A percentile compares a stretch with the other conserved stretches of the same genome.
These are phyloP conservation scores for Verticillium alfalfae DNA, from an alignment of 2,329 filamentous ascomycete species.

Conservation along the genomic window DNA sequence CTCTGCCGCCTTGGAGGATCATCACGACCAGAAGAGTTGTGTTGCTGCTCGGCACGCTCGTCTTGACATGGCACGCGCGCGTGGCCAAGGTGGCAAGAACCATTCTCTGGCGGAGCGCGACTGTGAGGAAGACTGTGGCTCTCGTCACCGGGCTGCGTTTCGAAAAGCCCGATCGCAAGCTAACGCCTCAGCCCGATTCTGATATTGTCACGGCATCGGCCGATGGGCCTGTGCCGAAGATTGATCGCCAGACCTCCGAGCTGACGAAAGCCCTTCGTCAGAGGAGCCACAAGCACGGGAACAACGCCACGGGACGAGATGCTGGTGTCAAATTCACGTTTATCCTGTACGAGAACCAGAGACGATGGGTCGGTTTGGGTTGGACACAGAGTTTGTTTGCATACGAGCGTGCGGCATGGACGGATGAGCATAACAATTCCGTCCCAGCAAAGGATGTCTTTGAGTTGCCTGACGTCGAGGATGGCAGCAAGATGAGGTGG, in stretches of 20 bases:
- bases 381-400: constrained; percentile 91
- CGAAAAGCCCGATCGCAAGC: constrained; percentile 37
- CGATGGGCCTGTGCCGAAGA: constrained; percentile 11
- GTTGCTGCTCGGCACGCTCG: constrained; percentile 78
- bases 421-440: constrained; percentile 86
- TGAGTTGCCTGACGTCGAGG: constrained; percentile 56
- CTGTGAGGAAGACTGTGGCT: constrained; percentile 62
- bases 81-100: constrained; percentile 79
- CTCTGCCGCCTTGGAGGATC: constrained; percentile 75
- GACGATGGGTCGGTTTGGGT: constrained; percentile 88
- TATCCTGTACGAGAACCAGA: constrained; percentile 92
- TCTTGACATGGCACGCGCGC: constrained; percentile 87
- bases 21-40: constrained; percentile 82
- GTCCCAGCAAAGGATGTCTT: constrained; percentile 69
- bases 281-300: constrained; percentile 15
- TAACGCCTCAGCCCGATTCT: constrained; percentile 9
- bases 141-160: constrained; percentile 79
- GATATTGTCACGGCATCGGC: constrained; percentile 8
- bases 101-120: constrained; percentile 83
- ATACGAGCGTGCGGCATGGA: constrained; percentile 88
- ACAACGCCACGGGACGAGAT: constrained; percentile 43
- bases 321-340: constrained; percentile 94
- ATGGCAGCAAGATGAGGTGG: constrained; percentile 52
- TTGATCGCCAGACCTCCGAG: constrained; percentile 36
- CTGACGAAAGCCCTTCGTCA: constrained; percentile 37